phyloP scores from a whole-genome alignment of 2,329 filamentous ascomycete genomes.

The Didymella segeticola region DNA sequence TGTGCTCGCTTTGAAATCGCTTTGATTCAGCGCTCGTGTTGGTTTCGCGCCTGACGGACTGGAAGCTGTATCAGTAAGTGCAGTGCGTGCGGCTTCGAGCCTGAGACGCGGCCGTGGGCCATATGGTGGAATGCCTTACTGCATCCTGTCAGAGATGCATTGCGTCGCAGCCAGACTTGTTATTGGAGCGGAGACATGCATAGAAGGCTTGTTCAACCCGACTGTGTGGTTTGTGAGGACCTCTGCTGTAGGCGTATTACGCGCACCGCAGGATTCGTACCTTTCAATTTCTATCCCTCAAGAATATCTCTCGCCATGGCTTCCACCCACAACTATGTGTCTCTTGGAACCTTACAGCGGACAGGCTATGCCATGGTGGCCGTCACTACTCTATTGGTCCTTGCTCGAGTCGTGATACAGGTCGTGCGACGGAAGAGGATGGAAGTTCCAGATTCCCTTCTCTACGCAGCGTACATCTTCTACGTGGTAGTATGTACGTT shows the following conservation, averaged over 20 bases:
- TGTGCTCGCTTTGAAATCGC: background rate
- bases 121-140: background rate
- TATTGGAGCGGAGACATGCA: background rate
- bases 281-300: background rate
- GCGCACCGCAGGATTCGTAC: background rate
- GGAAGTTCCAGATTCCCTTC: background rate
- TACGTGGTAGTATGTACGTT: background rate
- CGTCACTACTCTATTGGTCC: background rate
- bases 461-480: background rate
- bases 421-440: background rate
- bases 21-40: background rate
- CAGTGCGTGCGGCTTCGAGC: background rate
- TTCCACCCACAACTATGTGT: background rate
- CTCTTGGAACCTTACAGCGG: background rate
- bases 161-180: background rate
- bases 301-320: background rate
- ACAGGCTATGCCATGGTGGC: constrained; percentile 1
- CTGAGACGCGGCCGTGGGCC: background rate
- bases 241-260: background rate
- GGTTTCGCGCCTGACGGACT: too few relatives aligned
- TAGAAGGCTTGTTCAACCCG: background rate
- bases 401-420: background rate
- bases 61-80: too few relatives aligned
- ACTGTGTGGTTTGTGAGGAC: background rate
- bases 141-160: background rate